Percentiles rank a stretch among this genome's conserved stretches.
These are phyloP conservation scores for Solanum okadae DNA, from an alignment of 257 asterid genomes.

Conservation along the genomic window DNA sequence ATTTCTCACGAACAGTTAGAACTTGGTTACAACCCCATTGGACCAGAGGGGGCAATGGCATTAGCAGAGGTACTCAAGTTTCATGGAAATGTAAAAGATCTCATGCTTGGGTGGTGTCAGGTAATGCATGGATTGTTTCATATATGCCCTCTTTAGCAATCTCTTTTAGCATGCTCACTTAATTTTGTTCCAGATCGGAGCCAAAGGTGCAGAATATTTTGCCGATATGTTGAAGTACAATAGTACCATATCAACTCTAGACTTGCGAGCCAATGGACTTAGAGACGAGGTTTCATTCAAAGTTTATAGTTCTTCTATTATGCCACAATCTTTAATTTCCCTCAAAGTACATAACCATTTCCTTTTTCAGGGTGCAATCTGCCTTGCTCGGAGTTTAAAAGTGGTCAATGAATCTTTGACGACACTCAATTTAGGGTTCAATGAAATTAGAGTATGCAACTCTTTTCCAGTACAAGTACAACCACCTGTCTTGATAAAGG, in stretches of 20 bases:
- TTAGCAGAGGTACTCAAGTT: slow-evolving; percentile 87
- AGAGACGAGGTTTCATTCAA: slow-evolving; percentile 67
- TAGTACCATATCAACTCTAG: slow-evolving; percentile 64
- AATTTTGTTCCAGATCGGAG: slow-evolving; percentile 54
- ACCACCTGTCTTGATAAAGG: background rate
- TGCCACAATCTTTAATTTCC: background rate
- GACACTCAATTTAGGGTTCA: slow-evolving; percentile 84
- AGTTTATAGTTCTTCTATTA: background rate
- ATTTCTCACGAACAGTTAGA: slow-evolving; percentile 50
- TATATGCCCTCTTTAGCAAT: background rate
- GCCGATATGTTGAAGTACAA: slow-evolving; percentile 94
- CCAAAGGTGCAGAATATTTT: slow-evolving; percentile 67
- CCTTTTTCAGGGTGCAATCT: slow-evolving; percentile 63
- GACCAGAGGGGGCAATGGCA: slow-evolving; percentile 90
- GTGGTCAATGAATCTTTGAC: slow-evolving; percentile 81
- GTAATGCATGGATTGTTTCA: slow-evolving; percentile 21
- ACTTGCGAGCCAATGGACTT: slow-evolving; percentile 89
- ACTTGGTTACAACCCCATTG: slow-evolving; percentile 92
- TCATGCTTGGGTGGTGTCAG: slow-evolving; percentile 99
- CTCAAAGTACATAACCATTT: background rate
- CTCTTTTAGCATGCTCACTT: slow-evolving; percentile 8
- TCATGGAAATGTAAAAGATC: slow-evolving; percentile 66
- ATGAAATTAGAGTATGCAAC: slow-evolving; percentile 76
- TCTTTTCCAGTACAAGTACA: background rate
- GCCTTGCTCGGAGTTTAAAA: slow-evolving; percentile 87